Conservation (phyloP, 2,329 filamentous ascomycete species). For the Sphaerostilbella broomeana region DNA sequence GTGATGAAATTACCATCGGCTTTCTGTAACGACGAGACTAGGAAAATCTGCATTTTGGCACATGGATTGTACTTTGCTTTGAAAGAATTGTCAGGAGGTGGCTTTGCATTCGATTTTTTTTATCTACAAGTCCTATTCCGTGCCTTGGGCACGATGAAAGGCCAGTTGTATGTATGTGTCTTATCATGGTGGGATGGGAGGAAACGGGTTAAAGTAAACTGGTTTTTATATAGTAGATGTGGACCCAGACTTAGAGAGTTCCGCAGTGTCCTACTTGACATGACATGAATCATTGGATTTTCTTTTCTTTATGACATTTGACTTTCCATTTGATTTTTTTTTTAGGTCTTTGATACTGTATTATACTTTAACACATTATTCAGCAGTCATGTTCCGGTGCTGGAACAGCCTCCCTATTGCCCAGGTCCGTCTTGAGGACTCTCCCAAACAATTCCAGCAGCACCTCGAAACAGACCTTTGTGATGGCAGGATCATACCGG, state of each 20-base stretch:
- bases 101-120: too few species aligned
- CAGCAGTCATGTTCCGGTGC: constrained; percentile 69
- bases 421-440: constrained; percentile 71
- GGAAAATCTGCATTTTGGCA: constrained; percentile 1
- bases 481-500: constrained; percentile 82
- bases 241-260: too few species aligned
- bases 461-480: constrained; percentile 86
- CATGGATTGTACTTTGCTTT: not conserved
- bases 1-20: not conserved
- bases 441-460: constrained; percentile 78
- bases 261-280: not conserved
- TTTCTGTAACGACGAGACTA: constrained; percentile 10
- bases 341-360: not conserved
- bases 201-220: not conserved
- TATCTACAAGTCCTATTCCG: too few species aligned
- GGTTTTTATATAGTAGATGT: too few species aligned
- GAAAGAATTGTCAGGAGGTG: too few species aligned
- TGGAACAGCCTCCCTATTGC: constrained; percentile 53
- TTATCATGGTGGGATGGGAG: not conserved
- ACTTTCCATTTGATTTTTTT: not conserved
- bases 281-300: too few species aligned
- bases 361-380: too few species aligned
- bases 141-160: not conserved
- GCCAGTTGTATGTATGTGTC: not conserved
- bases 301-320: constrained; percentile 18